phyloP scores from a whole-genome alignment of 2,329 filamentous ascomycete species.

The Septoria linicola region DNA sequence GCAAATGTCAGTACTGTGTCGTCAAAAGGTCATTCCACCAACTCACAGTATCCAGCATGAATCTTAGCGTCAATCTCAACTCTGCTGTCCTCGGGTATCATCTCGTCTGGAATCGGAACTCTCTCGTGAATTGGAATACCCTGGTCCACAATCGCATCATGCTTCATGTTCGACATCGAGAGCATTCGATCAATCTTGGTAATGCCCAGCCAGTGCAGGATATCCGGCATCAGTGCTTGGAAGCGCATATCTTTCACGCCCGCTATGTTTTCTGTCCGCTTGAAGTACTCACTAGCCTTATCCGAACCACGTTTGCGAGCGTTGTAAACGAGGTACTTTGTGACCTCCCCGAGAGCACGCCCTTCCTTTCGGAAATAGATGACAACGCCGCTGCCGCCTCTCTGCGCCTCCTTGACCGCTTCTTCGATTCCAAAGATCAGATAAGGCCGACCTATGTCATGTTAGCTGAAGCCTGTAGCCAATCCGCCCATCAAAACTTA shows the following conservation, averaged over 20 bases:
- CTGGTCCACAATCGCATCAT: conserved; percentile 75
- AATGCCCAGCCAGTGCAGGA: conserved; percentile 96
- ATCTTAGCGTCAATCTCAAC: conserved; percentile 99
- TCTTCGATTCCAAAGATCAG: conserved; percentile 97
- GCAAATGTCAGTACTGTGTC: conserved; percentile 21
- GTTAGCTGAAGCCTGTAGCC: no score
- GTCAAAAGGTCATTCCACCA: not conserved
- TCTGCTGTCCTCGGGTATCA: conserved; percentile 90
- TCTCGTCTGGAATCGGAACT: conserved; percentile 85
- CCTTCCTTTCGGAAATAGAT: conserved; percentile 99
- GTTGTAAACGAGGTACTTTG: conserved; percentile 82
- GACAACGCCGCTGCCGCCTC: conserved; percentile 87
- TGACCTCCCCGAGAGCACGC: conserved; percentile 89
- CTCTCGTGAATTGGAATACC: conserved; percentile 30
- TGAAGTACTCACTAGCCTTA: conserved; percentile 86
- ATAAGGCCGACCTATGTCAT: conserved; percentile 63
- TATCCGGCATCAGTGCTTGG: conserved; percentile 90
- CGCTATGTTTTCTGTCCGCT: conserved; percentile 95
- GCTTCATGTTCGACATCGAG: conserved; percentile 98
- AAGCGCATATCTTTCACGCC: conserved; percentile 94
- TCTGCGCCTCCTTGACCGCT: conserved; percentile 94
- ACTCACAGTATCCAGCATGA: conserved; percentile 68
- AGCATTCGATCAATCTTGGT: conserved; percentile 98
- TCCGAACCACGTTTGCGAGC: conserved; percentile 76
- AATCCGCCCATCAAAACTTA: no score